A percentile compares a stretch with the other conserved stretches of the same genome.
Evolutionary conservation across 139 green algal genomes (phyloP).

Genomic region (Closterium sp.): DNA sequence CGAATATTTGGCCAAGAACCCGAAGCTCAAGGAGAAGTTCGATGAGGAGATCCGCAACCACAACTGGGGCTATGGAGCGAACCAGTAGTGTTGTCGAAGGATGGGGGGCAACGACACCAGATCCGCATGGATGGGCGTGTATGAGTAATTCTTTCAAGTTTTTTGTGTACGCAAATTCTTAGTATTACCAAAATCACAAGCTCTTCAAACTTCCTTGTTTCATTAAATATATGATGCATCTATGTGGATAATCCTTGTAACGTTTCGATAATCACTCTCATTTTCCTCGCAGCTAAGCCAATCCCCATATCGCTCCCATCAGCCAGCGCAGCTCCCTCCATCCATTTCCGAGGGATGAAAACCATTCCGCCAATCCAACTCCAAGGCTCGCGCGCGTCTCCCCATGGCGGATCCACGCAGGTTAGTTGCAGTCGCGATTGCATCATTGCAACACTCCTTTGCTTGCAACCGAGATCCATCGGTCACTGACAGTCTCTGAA

Average conservation of each 20-base stretch:
- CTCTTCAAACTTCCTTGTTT: no score
- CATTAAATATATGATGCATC: no score
- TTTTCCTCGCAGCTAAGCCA: not conserved
- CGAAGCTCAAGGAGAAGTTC: slow-evolving; percentile 46
- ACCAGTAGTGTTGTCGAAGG: not conserved
- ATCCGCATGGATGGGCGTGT: no score
- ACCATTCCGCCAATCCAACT: not conserved
- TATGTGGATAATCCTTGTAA: no score
- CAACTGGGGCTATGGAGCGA: slow-evolving; percentile 34
- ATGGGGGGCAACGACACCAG: no score
- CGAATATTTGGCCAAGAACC: slow-evolving; percentile 43
- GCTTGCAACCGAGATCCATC: not conserved
- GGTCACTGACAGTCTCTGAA: not conserved
- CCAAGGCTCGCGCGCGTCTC: no score
- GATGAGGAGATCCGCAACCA: slow-evolving; percentile 41
- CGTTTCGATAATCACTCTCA: not conserved
- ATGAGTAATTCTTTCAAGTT: no score
- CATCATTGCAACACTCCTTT: no score
- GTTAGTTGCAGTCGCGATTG: no score
- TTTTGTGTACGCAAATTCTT: no score
- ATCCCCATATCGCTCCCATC: not conserved
- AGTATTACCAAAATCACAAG: no score
- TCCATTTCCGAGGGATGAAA: not conserved
- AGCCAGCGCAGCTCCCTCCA: not conserved
- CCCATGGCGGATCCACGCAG: no score